Conservation (phyloP, 2,329 filamentous ascomycete genomes). For the Cladosporium sp. region DNA sequence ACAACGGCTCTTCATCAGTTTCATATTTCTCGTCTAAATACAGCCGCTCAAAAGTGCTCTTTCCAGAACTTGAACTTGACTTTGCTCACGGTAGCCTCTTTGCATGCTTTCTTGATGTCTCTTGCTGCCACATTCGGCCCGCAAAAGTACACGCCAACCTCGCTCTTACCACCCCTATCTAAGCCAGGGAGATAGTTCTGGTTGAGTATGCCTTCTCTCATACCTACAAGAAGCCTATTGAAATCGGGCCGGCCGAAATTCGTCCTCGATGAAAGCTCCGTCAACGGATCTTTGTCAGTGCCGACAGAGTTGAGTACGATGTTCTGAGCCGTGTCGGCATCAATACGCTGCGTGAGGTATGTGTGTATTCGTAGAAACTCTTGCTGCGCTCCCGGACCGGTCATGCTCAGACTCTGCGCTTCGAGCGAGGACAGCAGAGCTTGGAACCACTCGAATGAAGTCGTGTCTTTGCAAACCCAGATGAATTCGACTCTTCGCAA, state of each 20-base stretch:
- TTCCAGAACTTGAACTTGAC: constrained; percentile 99
- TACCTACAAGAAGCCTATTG: constrained; percentile 71
- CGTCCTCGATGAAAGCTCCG: constrained; percentile 83
- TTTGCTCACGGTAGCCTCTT: constrained; percentile 68
- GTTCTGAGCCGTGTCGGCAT: constrained; percentile 90
- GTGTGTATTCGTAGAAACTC: constrained; percentile 98
- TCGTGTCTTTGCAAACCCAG: constrained; percentile 96
- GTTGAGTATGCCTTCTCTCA: constrained; percentile 85
- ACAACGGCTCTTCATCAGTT: background rate
- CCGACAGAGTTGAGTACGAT: constrained; percentile 96
- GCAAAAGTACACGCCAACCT: constrained; percentile 97
- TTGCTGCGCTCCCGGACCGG: constrained; percentile 54
- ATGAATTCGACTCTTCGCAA: constrained; percentile 97
- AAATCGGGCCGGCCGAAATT: constrained; percentile 97
- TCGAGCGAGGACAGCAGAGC: constrained; percentile 88
- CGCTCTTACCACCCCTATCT: constrained; percentile 65
- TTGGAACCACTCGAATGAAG: constrained; percentile 98
- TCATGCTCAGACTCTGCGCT: constrained; percentile 70
- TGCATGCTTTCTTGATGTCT: constrained; percentile 80
- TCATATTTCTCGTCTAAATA: background rate
- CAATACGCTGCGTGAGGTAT: constrained; percentile 90
- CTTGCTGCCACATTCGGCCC: constrained; percentile 79
- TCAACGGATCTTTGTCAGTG: constrained; percentile 82
- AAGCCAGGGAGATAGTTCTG: constrained; percentile 82
- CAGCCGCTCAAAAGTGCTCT: constrained; percentile 65